Evolutionary conservation across 2,329 filamentous ascomycete genomes (phyloP).

Genomic region (Phoma sp.): DNA sequence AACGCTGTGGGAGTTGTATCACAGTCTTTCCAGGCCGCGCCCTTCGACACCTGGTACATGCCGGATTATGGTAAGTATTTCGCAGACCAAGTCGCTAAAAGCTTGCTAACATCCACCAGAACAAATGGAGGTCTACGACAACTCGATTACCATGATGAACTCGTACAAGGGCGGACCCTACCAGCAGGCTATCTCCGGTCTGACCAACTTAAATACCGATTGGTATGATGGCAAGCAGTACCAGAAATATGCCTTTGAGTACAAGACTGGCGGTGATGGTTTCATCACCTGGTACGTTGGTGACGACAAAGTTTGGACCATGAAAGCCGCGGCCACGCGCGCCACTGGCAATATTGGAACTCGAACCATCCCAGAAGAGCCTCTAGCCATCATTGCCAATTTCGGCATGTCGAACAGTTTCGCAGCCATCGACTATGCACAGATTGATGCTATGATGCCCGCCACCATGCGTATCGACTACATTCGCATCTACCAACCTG

Average conservation of each 20-base stretch:
- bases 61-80: conserved; percentile 57
- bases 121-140: conserved; percentile 70
- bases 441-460: conserved; percentile 62
- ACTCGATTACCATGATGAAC: conserved; percentile 59
- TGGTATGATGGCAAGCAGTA: conserved; percentile 64
- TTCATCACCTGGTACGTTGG: conserved; percentile 74
- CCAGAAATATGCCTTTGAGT: conserved; percentile 64
- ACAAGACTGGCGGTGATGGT: conserved; percentile 62
- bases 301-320: conserved; percentile 67
- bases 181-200: conserved; percentile 62
- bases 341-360: conserved; percentile 75
- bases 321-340: conserved; percentile 65
- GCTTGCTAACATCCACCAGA: conserved; percentile 47
- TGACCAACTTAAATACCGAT: conserved; percentile 62
- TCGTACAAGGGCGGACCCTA: conserved; percentile 61
- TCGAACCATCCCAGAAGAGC: conserved; percentile 69
- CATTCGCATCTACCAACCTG: conserved; percentile 72
- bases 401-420: conserved; percentile 74
- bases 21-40: conserved; percentile 71
- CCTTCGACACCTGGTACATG: conserved; percentile 74
- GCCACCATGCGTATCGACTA: conserved; percentile 73
- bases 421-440: conserved; percentile 65
- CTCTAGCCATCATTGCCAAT: conserved; percentile 71
- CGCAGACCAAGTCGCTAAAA: neutral
- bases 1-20: conserved; percentile 67